Percentiles rank a stretch among this genome's conserved stretches.
Evolutionary conservation across 345 rosid species (phyloP).

Genomic region (Turritis glabra): DNA sequence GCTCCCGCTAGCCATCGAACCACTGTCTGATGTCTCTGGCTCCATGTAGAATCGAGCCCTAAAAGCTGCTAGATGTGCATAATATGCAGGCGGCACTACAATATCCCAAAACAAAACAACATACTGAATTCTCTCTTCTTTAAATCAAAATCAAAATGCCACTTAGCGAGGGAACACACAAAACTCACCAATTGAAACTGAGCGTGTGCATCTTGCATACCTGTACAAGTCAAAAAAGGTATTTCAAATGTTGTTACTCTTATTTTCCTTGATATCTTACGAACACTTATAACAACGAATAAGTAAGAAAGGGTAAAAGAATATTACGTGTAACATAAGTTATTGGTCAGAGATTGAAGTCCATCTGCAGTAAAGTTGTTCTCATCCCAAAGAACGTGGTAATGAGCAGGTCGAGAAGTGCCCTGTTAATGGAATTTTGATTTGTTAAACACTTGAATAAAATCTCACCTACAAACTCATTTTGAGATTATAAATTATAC

Average conservation of each 20-base stretch:
- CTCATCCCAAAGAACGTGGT: conserved; percentile 98
- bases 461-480: neutral
- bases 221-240: conserved; percentile 41
- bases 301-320: neutral
- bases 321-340: conserved; percentile 91
- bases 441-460: neutral
- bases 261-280: neutral
- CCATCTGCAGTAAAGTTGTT: conserved; percentile 95
- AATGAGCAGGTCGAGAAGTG: conserved; percentile 96
- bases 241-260: neutral
- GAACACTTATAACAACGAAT: neutral
- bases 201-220: conserved; percentile 95
- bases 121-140: neutral
- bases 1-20: conserved; percentile 83
- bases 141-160: neutral
- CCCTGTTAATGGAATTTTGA: conserved; percentile 50
- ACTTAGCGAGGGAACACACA: neutral
- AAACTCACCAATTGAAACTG: conserved; percentile 88
- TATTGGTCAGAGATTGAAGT: conserved; percentile 85
- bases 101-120: neutral
- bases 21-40: conserved; percentile 96
- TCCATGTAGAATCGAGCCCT: conserved; percentile 99
- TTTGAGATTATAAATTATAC: conserved; percentile 37
- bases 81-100: conserved; percentile 96
- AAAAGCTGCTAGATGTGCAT: conserved; percentile 98